Evolutionary conservation across 257 asterid species (phyloP).

Genomic region (Lycium ferocissimum): DNA sequence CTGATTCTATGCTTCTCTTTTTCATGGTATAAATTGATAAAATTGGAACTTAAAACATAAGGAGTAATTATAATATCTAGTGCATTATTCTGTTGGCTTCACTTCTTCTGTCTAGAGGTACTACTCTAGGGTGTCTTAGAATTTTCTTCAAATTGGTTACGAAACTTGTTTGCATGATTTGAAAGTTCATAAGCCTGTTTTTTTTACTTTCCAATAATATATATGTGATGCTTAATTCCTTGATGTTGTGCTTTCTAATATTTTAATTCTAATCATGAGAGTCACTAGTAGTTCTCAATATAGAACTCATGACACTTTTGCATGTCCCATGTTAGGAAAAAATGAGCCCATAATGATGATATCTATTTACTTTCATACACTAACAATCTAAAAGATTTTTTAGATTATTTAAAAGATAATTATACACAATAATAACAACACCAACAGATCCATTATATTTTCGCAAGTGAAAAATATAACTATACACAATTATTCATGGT

Average conservation of each 20-base stretch:
- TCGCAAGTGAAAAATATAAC: background rate
- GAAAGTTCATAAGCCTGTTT: background rate
- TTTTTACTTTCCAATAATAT: background rate
- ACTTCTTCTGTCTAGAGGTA: background rate
- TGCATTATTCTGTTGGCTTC: background rate
- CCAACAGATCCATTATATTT: too few relatives aligned
- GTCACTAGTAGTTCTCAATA: background rate
- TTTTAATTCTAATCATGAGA: background rate
- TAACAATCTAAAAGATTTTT: too few relatives aligned
- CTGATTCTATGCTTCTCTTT: slow-evolving; percentile 22
- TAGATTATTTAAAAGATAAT: background rate
- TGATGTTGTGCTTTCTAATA: background rate
- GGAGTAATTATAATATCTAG: background rate
- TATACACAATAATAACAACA: too few relatives aligned
- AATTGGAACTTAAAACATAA: background rate
- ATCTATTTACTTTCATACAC: background rate
- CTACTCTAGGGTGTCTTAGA: background rate
- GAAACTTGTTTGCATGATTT: background rate
- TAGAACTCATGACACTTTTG: background rate
- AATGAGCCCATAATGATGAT: background rate
- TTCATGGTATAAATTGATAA: slow-evolving; percentile 11
- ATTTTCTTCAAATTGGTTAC: background rate
- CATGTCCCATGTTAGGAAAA: background rate
- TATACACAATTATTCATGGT: background rate
- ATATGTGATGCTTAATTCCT: background rate